phyloP scores from a whole-genome alignment of 768 basidiomycete species.

The Rhodotorula diobovata region DNA sequence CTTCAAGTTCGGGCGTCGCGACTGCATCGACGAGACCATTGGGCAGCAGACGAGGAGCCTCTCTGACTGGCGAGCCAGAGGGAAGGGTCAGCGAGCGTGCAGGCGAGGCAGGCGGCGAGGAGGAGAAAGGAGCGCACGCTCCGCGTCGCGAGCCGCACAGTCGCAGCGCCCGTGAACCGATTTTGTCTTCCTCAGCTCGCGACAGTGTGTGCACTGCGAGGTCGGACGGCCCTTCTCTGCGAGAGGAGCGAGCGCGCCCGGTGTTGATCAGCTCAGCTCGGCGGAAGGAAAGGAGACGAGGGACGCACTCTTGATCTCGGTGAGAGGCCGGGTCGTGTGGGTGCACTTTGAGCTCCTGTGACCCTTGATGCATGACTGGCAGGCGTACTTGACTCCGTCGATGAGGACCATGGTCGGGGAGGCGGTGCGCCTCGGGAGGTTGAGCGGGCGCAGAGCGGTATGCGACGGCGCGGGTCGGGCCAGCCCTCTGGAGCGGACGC shows the following conservation, averaged over 20 bases:
- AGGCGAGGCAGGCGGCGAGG: too few species aligned
- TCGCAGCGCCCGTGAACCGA: constrained; percentile 34
- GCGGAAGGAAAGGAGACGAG: background rate
- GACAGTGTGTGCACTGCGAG: constrained; percentile 35
- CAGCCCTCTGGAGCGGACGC: too few species aligned
- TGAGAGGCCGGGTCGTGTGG: constrained; percentile 28
- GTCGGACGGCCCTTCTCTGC: constrained; percentile 39
- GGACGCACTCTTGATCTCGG: constrained; percentile 35
- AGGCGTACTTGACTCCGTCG: constrained; percentile 38
- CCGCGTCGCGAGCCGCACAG: constrained; percentile 10
- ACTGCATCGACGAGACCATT: constrained; percentile 21
- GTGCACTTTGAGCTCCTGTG: constrained; percentile 37
- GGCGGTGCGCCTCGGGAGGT: background rate
- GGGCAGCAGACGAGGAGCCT: constrained; percentile 14
- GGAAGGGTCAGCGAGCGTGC: background rate
- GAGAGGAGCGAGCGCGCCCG: accelerated
- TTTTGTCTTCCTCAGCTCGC: constrained; percentile 29
- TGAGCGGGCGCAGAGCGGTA: too few species aligned
- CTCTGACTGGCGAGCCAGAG: background rate
- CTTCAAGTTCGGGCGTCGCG: background rate
- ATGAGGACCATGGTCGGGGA: constrained; percentile 23
- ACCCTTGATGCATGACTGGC: constrained; percentile 34
- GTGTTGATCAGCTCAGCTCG: background rate
- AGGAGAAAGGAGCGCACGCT: constrained; percentile 3
- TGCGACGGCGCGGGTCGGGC: too few species aligned